Evolutionary conservation across 2,329 filamentous ascomycete genomes (phyloP), one percentile per base, ranked within the genome.

Genomic region (Paraphoma sp.): DNA sequence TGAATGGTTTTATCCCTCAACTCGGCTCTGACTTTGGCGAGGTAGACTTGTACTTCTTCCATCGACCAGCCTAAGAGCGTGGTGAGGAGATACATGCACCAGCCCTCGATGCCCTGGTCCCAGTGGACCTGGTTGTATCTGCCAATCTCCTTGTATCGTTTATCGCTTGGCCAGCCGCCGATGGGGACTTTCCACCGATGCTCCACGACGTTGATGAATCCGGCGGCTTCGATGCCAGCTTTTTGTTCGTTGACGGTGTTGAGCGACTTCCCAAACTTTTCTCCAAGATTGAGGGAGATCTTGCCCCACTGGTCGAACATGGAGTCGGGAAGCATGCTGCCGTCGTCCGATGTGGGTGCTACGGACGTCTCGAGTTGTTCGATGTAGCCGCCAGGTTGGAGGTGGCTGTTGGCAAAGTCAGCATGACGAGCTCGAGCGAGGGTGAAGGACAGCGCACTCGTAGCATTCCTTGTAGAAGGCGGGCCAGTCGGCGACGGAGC

Each of bases 151-250:
- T 86, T 87, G 48, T 82, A 77, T 28, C 80, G 79, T 82, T 62
- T 60, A 33, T 71, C 64, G 4, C 56, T 61, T 14, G 63, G 54
- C 69, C 68, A 73, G 1, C 61, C 59, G 1, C 68, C 67, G 30
- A 73, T 56, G 0, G 68, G 63, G 77, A 82, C 6, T 48, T 71
- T 72, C 59, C 60, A 68, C 12, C 81, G 64, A 2, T 78, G 71
- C 64, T 85, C 80, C 0, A 72, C 71, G 0, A 87, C 80, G 51
- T 86, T 79, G 44, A 78, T 73, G 59, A 87, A 87, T 0, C 86
- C 86, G 0, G 80, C 83, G 11, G 82, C 81, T 3, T 74, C 70
- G 63, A 87, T 76, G 51, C 80, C 77, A 42, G 76, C 69, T 57
- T 77, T 75, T 38, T 79, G 73, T 11, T 75, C 53, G 31, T 71